Evolutionary conservation across 192 early-diverging fungal genomes (phyloP).

Genomic region (Backusella australiensis): DNA sequence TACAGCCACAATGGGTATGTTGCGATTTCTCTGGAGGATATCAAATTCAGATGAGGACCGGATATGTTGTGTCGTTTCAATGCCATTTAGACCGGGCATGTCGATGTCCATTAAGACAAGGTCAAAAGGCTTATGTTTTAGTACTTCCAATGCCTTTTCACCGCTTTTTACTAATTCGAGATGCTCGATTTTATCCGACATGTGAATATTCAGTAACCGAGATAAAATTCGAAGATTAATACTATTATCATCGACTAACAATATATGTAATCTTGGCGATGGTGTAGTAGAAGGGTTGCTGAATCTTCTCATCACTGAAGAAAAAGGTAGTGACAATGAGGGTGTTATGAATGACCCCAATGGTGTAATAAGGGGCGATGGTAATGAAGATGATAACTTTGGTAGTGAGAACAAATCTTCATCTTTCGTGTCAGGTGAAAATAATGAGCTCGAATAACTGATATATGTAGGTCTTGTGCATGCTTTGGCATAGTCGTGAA

Average conservation of each 20-base stretch:
- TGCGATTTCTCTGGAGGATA: slow-evolving; percentile 50
- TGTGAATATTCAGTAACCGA: slow-evolving; percentile 54
- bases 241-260: slow-evolving; percentile 68
- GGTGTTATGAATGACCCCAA: neutral
- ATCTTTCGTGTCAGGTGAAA: neutral
- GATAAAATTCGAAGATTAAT: slow-evolving; percentile 63
- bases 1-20: slow-evolving; percentile 63
- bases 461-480: neutral
- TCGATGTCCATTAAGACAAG: slow-evolving; percentile 69
- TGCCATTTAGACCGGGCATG: slow-evolving; percentile 60
- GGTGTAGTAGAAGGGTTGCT: neutral
- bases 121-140: slow-evolving; percentile 49
- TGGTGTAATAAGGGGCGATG: slow-evolving; percentile 1
- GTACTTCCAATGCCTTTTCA: slow-evolving; percentile 43
- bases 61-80: slow-evolving; percentile 59
- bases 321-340: slow-evolving; percentile 14
- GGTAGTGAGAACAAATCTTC: neutral
- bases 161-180: slow-evolving; percentile 50
- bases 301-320: neutral
- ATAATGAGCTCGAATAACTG: slow-evolving; percentile 3
- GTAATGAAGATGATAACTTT: slow-evolving; percentile 6
- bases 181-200: slow-evolving; percentile 41
- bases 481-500: neutral
- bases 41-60: slow-evolving; percentile 34
- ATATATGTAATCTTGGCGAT: slow-evolving; percentile 24